These are phyloP conservation scores for Trypanosomatidae sp. DNA, from an alignment of 208 protist species.

Conservation along the genomic window DNA sequence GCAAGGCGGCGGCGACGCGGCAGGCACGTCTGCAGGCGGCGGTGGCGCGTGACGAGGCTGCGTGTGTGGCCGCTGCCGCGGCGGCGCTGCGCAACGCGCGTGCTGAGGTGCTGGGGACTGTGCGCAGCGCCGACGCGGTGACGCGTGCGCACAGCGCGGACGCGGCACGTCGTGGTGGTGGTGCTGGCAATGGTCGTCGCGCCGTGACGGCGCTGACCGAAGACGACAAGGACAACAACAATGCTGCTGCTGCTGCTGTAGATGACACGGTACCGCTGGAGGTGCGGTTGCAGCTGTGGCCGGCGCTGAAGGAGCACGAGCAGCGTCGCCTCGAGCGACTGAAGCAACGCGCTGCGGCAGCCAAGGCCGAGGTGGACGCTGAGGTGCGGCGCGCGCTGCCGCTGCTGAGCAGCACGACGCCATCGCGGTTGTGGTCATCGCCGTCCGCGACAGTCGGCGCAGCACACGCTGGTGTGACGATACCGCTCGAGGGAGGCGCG, in stretches of 20 bases:
- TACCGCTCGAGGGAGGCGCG: too few species aligned
- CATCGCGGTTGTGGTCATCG: slow-evolving; percentile 6
- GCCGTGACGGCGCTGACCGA: too few species aligned
- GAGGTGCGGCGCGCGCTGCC: slow-evolving; percentile 27
- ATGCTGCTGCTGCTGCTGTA: neutral
- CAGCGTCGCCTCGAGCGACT: slow-evolving; percentile 59
- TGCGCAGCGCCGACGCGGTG: slow-evolving; percentile 1
- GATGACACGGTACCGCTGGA: slow-evolving; percentile 45
- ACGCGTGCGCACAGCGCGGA: slow-evolving; percentile 20
- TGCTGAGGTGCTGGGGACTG: slow-evolving; percentile 20
- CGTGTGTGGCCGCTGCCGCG: slow-evolving; percentile 31
- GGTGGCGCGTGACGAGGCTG: slow-evolving; percentile 29
- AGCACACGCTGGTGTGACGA: too few species aligned
- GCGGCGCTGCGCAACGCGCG: slow-evolving; percentile 28
- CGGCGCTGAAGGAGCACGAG: slow-evolving; percentile 70
- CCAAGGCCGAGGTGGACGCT: slow-evolving; percentile 25
- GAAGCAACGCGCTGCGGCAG: slow-evolving; percentile 26
- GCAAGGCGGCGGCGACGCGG: slow-evolving; percentile 48
- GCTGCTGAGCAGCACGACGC: slow-evolving; percentile 14
- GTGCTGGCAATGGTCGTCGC: too few species aligned
- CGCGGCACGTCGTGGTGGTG: too few species aligned
- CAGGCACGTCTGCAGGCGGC: slow-evolving; percentile 46
- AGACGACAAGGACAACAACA: neutral
- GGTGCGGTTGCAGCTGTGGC: slow-evolving; percentile 71
- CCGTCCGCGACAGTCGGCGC: too few species aligned